A percentile compares a stretch with the other conserved stretches of the same genome.
These are phyloP conservation scores for Xylaria polymorpha DNA, from an alignment of 2,329 filamentous ascomycete species.

Conservation along the genomic window DNA sequence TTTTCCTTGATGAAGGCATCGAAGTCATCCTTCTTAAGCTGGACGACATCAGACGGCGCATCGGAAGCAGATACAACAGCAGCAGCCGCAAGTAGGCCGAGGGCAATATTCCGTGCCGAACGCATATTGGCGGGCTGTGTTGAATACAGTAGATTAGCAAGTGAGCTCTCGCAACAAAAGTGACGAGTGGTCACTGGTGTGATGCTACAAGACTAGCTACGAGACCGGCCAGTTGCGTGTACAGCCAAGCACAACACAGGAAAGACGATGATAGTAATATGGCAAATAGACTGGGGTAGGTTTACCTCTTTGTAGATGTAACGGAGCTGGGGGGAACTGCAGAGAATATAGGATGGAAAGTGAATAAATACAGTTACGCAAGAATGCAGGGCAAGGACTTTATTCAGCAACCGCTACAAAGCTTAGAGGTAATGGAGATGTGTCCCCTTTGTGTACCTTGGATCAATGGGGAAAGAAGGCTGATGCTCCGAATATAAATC, in stretches of 20 bases:
- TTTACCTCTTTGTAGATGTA: slow-evolving; percentile 32
- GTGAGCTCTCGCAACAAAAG: slow-evolving; percentile 1
- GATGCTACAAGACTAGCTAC: slow-evolving; percentile 16
- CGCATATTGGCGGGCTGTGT: slow-evolving; percentile 45
- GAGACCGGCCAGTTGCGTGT: background rate
- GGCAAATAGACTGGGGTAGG: background rate
- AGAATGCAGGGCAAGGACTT: slow-evolving; percentile 30
- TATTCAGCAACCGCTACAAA: slow-evolving; percentile 31
- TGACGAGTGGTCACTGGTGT: slow-evolving; percentile 12
- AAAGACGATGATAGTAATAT: background rate
- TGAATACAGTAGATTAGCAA: slow-evolving; percentile 25
- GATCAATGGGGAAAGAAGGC: slow-evolving; percentile 45
- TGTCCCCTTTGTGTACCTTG: slow-evolving; percentile 40
- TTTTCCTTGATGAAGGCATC: slow-evolving; percentile 86
- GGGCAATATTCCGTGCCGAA: slow-evolving; percentile 55
- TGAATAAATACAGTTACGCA: slow-evolving; percentile 11
- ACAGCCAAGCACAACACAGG: background rate
- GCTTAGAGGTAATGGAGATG: slow-evolving; percentile 37
- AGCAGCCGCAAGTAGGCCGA: slow-evolving; percentile 65
- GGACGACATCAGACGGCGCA: slow-evolving; percentile 80
- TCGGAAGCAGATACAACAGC: slow-evolving; percentile 70
- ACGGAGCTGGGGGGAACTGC: slow-evolving; percentile 21
- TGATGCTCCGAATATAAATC: slow-evolving; percentile 45
- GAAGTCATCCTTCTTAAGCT: slow-evolving; percentile 89
- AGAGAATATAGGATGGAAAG: slow-evolving; percentile 23